Conservation (phyloP, 2,329 filamentous ascomycete genomes). For the Aspergillus floridensis region DNA sequence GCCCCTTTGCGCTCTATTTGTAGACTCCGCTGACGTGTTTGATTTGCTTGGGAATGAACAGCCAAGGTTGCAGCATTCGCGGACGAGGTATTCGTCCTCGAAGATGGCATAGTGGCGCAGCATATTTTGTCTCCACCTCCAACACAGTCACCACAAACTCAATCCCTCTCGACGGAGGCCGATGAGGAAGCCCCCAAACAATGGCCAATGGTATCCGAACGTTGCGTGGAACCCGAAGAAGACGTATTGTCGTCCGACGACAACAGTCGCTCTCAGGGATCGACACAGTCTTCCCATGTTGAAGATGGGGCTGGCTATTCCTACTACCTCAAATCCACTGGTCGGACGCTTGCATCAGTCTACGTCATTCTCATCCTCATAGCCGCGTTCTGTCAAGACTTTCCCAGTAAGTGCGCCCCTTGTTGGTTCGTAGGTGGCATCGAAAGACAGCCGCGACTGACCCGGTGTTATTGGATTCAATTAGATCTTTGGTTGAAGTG, state of each 20-base stretch:
- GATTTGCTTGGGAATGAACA: not conserved
- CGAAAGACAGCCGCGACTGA: too few species aligned
- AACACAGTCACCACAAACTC: not conserved
- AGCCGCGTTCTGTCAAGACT: not conserved
- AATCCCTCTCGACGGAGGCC: not conserved
- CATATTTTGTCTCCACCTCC: not conserved
- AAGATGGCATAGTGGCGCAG: not conserved
- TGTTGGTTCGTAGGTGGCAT: too few species aligned
- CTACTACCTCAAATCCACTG: not conserved
- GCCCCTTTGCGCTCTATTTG: too few species aligned
- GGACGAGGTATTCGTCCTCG: not conserved
- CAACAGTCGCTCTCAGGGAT: too few species aligned
- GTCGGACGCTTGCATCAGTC: not conserved
- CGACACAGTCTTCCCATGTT: too few species aligned
- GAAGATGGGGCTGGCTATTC: not conserved
- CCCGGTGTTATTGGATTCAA: too few species aligned
- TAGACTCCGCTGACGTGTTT: too few species aligned
- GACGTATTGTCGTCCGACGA: not conserved
- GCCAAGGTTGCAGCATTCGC: not conserved
- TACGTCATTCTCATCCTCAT: not conserved
- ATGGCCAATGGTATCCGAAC: not conserved
- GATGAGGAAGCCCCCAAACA: too few species aligned
- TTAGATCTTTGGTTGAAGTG: not conserved
- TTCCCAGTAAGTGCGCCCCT: not conserved
- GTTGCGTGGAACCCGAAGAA: not conserved